Evolutionary conservation across 176 grass and related monocot genomes (phyloP).

Genomic region (Oryza meyeriana): DNA sequence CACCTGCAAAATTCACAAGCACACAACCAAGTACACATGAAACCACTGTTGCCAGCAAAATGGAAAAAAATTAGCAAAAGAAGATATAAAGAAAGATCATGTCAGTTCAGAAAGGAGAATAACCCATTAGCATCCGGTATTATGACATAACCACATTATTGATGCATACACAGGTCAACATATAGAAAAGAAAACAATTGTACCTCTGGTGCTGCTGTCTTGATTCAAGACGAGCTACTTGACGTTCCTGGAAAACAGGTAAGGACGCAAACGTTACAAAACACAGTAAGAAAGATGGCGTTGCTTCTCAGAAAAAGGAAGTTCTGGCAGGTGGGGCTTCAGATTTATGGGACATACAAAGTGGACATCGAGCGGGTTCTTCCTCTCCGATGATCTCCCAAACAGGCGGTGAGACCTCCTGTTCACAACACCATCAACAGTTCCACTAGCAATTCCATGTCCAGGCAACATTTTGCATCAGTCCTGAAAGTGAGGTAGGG

Average conservation of each 20-base stretch:
- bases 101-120: conserved; percentile 1
- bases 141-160: not conserved
- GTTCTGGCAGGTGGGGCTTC: not conserved
- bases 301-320: not conserved
- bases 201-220: conserved; percentile 51
- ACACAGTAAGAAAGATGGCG: not conserved
- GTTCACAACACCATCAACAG: conserved; percentile 24
- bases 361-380: conserved; percentile 39
- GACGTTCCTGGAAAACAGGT: conserved; percentile 43
- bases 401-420: conserved; percentile 39
- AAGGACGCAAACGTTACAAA: conserved; percentile 5
- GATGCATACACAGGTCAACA: not conserved
- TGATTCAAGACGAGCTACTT: conserved; percentile 41
- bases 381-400: conserved; percentile 40
- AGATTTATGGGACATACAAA: conserved; percentile 41
- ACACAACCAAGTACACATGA: not conserved
- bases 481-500: conserved; percentile 26
- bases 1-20: conserved; percentile 5
- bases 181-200: not conserved
- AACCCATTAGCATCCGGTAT: not conserved
- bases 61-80: not conserved
- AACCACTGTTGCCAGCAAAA: not conserved
- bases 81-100: not conserved
- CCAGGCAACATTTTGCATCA: conserved; percentile 45
- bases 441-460: conserved; percentile 12